phyloP scores from a whole-genome alignment of 306 rosid genomes.

The Casuarina glauca region DNA sequence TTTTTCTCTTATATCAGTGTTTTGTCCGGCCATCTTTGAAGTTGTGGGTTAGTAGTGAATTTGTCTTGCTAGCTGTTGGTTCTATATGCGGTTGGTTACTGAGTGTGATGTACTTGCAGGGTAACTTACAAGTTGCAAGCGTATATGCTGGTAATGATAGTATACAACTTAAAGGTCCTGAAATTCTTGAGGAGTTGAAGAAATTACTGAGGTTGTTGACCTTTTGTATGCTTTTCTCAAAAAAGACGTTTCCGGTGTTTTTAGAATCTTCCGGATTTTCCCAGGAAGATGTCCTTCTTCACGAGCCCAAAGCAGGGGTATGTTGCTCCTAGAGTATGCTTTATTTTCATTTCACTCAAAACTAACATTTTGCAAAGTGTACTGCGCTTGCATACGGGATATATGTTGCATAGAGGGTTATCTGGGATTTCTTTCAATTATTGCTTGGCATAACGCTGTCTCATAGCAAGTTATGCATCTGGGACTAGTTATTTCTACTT shows the following conservation, averaged over 20 bases:
- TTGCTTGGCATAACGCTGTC: neutral
- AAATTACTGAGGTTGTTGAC: constrained; percentile 70
- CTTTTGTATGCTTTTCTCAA: constrained; percentile 75
- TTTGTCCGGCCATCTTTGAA: neutral
- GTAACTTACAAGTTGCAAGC: constrained; percentile 80
- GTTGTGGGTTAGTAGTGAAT: neutral
- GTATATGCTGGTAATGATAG: constrained; percentile 79
- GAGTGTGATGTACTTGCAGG: constrained; percentile 50
- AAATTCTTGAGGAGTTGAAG: constrained; percentile 67
- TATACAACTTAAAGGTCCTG: constrained; percentile 73
- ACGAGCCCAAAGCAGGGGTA: constrained; percentile 97
- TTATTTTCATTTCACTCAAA: neutral
- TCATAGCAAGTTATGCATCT: neutral
- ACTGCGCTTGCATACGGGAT: neutral
- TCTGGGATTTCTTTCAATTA: neutral
- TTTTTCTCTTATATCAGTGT: too few relatives aligned
- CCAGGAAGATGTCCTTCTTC: constrained; percentile 75
- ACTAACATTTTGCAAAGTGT: neutral
- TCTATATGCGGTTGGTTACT: neutral
- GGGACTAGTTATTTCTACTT: constrained; percentile 1
- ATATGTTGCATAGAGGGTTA: constrained; percentile 1
- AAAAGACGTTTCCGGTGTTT: constrained; percentile 90
- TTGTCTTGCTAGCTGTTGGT: neutral
- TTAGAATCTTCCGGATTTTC: constrained; percentile 83
- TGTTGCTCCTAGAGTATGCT: constrained; percentile 15